Conservation (phyloP, 352 stramenopile species). For the Blastocystis sp. region DNA sequence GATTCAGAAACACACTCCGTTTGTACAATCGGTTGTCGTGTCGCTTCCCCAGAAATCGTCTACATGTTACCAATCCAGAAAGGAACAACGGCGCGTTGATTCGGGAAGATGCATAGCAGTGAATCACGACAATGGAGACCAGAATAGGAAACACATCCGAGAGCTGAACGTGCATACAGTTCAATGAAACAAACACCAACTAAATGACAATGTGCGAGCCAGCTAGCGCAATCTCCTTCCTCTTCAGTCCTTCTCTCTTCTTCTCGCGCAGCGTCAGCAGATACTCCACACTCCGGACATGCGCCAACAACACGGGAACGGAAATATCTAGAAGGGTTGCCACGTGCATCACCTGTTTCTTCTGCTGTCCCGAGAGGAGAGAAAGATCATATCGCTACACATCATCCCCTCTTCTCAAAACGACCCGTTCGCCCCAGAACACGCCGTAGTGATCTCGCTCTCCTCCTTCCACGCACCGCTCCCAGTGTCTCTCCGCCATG, state of each 20-base stretch:
- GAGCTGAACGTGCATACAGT: neutral
- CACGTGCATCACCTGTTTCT: neutral
- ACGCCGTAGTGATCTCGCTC: neutral
- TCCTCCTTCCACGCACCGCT: neutral
- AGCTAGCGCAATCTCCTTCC: neutral
- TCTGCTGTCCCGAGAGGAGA: neutral
- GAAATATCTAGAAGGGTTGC: neutral
- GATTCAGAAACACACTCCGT: neutral
- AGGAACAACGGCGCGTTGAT: neutral
- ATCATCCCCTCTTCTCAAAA: neutral
- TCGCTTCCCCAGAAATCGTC: neutral
- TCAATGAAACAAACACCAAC: neutral
- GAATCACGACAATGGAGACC: neutral
- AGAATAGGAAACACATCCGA: neutral
- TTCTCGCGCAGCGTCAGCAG: neutral
- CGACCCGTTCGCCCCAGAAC: neutral
- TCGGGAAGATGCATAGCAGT: neutral
- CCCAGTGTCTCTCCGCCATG: neutral
- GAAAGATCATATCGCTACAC: neutral
- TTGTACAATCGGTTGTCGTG: neutral
- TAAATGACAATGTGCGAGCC: neutral
- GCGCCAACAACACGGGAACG: neutral
- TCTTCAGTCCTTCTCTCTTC: neutral
- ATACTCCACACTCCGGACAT: conserved; percentile 30
- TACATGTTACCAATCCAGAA: neutral